These are phyloP conservation scores for Coemansia sp. DNA, from an alignment of 192 early-diverging fungal species.

Conservation along the genomic window DNA sequence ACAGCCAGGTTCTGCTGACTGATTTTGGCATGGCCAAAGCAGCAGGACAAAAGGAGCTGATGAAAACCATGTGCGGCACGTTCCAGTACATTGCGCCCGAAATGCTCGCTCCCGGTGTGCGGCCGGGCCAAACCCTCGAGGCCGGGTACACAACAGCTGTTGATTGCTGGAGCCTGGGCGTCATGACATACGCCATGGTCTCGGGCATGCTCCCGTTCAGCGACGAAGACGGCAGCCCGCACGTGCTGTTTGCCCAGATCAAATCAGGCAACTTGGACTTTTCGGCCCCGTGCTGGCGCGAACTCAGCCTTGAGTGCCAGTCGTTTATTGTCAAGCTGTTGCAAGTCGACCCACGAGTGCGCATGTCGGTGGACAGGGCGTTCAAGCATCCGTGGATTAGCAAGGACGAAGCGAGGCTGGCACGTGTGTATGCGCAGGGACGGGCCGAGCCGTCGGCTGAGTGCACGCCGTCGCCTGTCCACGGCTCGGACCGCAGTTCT, in stretches of 20 bases:
- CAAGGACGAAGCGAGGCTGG: slow-evolving; percentile 37
- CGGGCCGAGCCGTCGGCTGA: slow-evolving; percentile 2
- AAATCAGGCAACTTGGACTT: slow-evolving; percentile 51
- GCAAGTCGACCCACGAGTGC: slow-evolving; percentile 42
- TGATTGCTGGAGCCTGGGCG: slow-evolving; percentile 73
- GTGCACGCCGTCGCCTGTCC: slow-evolving; percentile 11
- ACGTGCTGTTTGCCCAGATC: slow-evolving; percentile 47
- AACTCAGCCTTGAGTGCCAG: slow-evolving; percentile 44
- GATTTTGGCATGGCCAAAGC: slow-evolving; percentile 92
- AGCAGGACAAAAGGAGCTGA: slow-evolving; percentile 65
- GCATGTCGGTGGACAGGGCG: slow-evolving; percentile 56
- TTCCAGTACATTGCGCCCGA: slow-evolving; percentile 81
- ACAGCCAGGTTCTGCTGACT: slow-evolving; percentile 72
- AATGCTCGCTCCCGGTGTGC: slow-evolving; percentile 54
- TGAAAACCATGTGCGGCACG: slow-evolving; percentile 90
- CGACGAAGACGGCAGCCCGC: slow-evolving; percentile 43
- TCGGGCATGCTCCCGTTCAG: slow-evolving; percentile 56
- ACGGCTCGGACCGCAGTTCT: slow-evolving; percentile 3
- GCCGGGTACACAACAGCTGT: slow-evolving; percentile 59
- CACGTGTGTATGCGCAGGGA: slow-evolving; percentile 36
- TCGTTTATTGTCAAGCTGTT: slow-evolving; percentile 50
- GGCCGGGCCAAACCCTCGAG: slow-evolving; percentile 34
- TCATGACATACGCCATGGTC: slow-evolving; percentile 78
- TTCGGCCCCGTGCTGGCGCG: slow-evolving; percentile 46
- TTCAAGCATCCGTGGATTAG: slow-evolving; percentile 61